Evolutionary conservation across 225 moss, liverwort and hornwort species (phyloP), one percentile per base, ranked within the genome.

Genomic region (Rhytidiadelphus loreus): DNA sequence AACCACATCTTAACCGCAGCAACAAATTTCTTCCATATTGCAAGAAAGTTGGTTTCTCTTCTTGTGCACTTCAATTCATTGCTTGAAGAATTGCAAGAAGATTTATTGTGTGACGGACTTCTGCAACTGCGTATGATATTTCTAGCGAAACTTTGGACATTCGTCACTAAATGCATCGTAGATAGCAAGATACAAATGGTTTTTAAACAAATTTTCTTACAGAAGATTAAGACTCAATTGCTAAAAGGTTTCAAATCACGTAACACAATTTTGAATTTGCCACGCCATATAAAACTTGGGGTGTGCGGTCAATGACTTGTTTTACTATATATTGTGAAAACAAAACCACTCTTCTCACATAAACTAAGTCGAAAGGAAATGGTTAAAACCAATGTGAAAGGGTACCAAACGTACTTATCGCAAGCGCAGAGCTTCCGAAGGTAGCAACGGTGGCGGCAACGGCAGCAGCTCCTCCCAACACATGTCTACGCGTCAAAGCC

Each of bases 381-480:
- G 26, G 56, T 78, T 11, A 78, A n/a, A 77, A 56, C 29, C 68
- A 74, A 69, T 15, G 77, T n/a, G 63, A 50, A 86, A 81, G 86
- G 89, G 41, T 52, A 19, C 9, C 15, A 77, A 33, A 86, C 71
- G n/a, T 92, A 95, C 95, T 94, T 73, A 91, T 76, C n/a, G 95
- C 95, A 33, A 93, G 88, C 32, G 93, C 95, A 30, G 93, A 77
- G 82, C 61, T 86, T 71, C 90, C 92, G 72, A 93, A 92, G 32
- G 86, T 87, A 52, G 90, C 80, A 20, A 93, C 48, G 63, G 89
- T 82, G 56, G 88, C 92, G 8, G 89, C 92, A 39, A 94, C 85
- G 12, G 91, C 93, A 85, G 87, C 91, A 88, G 91, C 91, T 87
- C 92, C 95, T 90, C 92, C 91, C 83, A 95, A 59, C 55, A 92